Evolutionary conservation across 1,284 basidiomycete species (phyloP), one percentile per base, ranked within the genome.

Genomic region (Ganoderma multipileum): DNA sequence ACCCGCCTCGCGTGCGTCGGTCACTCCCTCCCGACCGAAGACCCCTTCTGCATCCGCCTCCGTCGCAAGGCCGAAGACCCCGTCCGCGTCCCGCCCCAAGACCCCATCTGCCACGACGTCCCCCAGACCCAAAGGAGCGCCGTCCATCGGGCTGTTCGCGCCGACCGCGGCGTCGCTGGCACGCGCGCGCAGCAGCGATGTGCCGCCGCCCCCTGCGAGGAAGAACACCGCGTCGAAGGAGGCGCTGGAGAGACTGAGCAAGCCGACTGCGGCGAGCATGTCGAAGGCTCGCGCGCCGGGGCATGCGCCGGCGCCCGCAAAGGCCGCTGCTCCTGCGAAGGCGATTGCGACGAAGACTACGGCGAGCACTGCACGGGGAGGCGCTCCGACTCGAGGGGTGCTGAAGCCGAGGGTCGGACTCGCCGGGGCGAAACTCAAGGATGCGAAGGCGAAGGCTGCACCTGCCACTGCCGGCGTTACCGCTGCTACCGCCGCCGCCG

Each of bases 101-200:
- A 85, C 85, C 11, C 80, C 79, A 3, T 69, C 79, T 9, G 66
- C 74, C 47, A 65, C 76, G 14, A 65, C 74, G 52, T 60, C 72
- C 23, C 57, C 75, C 28, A 74, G 76, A 42, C 74, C 79, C 18
- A 79, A 79, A 71, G 75, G 73, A 12, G 76, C 75, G 26, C 16
- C 50, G 12, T 76, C 75, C 26, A 74, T 77, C 0, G 89, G 90
- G 16, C 77, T 94, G 16, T 93, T 90, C 74, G 91, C 92, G 16
- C 92, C 92, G 1, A 94, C 92, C 0, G 92, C 91, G 1, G 91
- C 92, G 4, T 93, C 92, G 9, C 85, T 93, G 12, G 92, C 92
- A 0, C 85, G 84, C 57, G 84, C 89, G 54, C 86, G 89, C 59
- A 87, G 84, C 74, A 82, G 85, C 2, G 81, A 82, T n/a, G 81